Evolutionary conservation across 176 grass and related monocot genomes (phyloP), one percentile per base, ranked within the genome.

Genomic region (Juncus effusus): DNA sequence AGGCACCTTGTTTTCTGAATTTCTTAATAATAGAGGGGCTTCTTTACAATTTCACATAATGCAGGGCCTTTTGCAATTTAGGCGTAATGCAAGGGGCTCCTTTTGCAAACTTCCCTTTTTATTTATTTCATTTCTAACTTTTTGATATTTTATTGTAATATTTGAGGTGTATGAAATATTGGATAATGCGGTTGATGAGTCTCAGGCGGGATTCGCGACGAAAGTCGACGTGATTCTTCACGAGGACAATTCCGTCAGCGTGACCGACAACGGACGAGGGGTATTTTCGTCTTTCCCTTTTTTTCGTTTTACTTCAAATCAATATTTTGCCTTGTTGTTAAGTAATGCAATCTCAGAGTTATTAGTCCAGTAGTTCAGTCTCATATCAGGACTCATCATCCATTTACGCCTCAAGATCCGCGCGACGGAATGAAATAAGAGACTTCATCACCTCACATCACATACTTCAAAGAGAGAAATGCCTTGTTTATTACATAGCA

Each of bases 111-210:
- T 73, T 41, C 13, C 49, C 16, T 76, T 45, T 63, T 82, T 44
- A 11, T 75, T 45, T 73, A 51, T 57, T 67, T 10, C 65, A 49
- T 78, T 47, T 10, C 16, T 6, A 52, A 1, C 65, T 11, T 72
- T 37, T 40, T 54, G 10, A 10, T 3, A 15, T 42, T 15, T 64
- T 60, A 54, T 40, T 50, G 13, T 42, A 6, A 6, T 72, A 7
- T 28, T 64, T 7, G 60, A 95, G 88, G 94, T 93, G 5, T 89
- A 87, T 19, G 94, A 93, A 83, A 99, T 99, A 71, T 76, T 99
- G 66, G 94, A 99, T 81, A 99, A 99, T 84, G 85, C 88, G 2
- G 81, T 99, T 13, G 94, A 99, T 76, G 94, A 99, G 86, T 82
- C 83, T 67, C 88, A 99, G 79, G 94, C 85, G 13, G 94, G 94